Evolutionary conservation across 1,284 basidiomycete species (phyloP), one percentile per base, ranked within the genome.

Genomic region (Ustilago bromivora): DNA sequence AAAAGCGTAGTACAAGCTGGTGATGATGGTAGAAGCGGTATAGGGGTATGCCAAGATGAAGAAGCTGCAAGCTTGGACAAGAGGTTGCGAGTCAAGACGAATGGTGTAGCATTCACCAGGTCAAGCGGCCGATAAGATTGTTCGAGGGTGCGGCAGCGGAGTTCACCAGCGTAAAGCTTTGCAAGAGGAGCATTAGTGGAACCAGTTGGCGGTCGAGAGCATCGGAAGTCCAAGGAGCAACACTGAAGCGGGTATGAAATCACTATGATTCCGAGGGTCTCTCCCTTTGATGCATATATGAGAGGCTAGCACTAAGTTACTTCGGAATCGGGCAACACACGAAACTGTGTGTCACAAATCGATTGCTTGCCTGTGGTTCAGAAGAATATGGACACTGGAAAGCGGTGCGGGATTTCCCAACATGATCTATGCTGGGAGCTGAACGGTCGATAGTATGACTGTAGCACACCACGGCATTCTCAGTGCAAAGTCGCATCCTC

Each of bases 271-370:
- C 6, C 13, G 40, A 41, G 13, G 13, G 1, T 41, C 13, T 41
- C 40, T 41, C 40, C 13, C 11, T 17, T 10, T 49, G n/a, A 31
- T 2, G 49, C 28, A 12, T 51, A 12, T 7, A 4, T 31, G 12
- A 31, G 5, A 31, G 9, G 49, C 13, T 32, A 32, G 49, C 31
- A 28, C 7, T 9, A 17, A 32, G 23, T 23, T 23, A 23, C 23
- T 23, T 23, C 49, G 23, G 17, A 23, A 32, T 6, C 31, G 46
- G 35, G 32, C 47, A 38, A 36, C 7, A n/a, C n/a, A n/a, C 23
- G 34, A 60, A 60, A 60, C 36, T 32, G 23, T 52, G 41, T 60
- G 58, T 51, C 47, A 47, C 58, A 60, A 38, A 60, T 34, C 34
- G 46, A 1, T 51, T 12, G 49, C 31, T 8, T 15, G 7, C 38